These are phyloP conservation scores for Pyrenopolyporus hunteri DNA, from an alignment of 495 filamentous ascomycete genomes.

Conservation along the genomic window DNA sequence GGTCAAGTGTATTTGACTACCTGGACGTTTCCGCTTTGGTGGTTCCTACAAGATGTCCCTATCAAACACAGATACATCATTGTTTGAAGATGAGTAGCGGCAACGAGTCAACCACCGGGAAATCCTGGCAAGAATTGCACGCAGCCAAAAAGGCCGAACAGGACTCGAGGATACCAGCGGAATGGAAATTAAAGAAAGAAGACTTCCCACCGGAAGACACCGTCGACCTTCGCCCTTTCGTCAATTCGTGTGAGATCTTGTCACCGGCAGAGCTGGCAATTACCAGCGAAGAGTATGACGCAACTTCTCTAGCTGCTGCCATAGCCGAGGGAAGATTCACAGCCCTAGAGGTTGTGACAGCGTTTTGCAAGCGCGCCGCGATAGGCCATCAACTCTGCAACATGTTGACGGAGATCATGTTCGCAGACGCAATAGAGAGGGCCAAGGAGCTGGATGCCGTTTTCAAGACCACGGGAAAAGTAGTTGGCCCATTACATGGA, in stretches of 20 bases:
- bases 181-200: slow-evolving; percentile 37
- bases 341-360: slow-evolving; percentile 53
- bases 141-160: slow-evolving; percentile 30
- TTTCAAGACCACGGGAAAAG: slow-evolving; percentile 54
- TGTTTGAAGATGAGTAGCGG: slow-evolving; percentile 16
- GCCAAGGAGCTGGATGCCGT: slow-evolving; percentile 63
- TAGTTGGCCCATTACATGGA: slow-evolving; percentile 68
- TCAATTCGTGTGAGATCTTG: slow-evolving; percentile 23
- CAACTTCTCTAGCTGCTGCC: slow-evolving; percentile 27
- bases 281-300: slow-evolving; percentile 33
- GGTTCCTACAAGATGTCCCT: not conserved
- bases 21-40: not conserved
- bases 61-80: not conserved
- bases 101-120: slow-evolving; percentile 1
- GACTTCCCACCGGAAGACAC: slow-evolving; percentile 22
- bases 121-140: slow-evolving; percentile 37
- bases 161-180: slow-evolving; percentile 30
- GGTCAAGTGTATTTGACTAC: not conserved
- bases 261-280: slow-evolving; percentile 22
- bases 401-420: slow-evolving; percentile 67
- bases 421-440: slow-evolving; percentile 61
- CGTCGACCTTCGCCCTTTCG: slow-evolving; percentile 32
- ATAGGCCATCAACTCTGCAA: slow-evolving; percentile 48
- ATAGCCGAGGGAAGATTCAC: slow-evolving; percentile 42
- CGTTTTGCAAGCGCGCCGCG: slow-evolving; percentile 56